phyloP scores from a whole-genome alignment of 2,329 filamentous ascomycete species.

The Paramyrothecium roridum region DNA sequence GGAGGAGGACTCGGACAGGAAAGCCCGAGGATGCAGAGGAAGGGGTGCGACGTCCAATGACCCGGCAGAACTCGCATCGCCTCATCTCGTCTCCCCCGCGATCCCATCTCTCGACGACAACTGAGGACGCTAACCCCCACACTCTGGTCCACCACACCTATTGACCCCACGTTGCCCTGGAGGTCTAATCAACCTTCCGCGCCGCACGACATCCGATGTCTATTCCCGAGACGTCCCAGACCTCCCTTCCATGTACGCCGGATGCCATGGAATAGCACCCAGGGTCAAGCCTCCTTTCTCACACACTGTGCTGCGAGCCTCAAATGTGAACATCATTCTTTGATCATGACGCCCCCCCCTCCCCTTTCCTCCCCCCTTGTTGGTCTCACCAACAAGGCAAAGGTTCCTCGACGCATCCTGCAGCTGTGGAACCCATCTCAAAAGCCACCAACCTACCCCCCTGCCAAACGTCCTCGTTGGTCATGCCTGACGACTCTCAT shows the following conservation, averaged over 20 bases:
- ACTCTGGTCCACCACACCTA: neutral
- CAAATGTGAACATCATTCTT: neutral
- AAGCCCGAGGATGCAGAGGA: too few relatives aligned
- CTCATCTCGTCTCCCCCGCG: neutral
- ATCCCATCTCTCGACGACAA: neutral
- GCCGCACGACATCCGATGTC: neutral
- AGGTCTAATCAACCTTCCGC: neutral
- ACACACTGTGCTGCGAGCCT: neutral
- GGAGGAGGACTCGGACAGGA: too few relatives aligned
- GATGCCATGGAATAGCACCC: too few relatives aligned
- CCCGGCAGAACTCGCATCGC: neutral
- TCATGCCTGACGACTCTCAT: neutral
- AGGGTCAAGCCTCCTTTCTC: neutral
- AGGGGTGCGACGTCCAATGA: too few relatives aligned
- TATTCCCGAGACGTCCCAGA: neutral
- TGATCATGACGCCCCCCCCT: neutral
- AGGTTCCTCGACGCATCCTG: neutral
- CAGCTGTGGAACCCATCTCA: neutral
- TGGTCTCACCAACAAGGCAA: neutral
- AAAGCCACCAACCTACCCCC: neutral
- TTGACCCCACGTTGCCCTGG: neutral
- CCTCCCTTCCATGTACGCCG: too few relatives aligned
- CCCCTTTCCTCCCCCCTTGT: neutral
- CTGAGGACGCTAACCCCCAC: conserved; percentile 1
- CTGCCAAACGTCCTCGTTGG: neutral